Evolutionary conservation across 2,329 filamentous ascomycete species (phyloP).

Genomic region (Microsporum audouinii): DNA sequence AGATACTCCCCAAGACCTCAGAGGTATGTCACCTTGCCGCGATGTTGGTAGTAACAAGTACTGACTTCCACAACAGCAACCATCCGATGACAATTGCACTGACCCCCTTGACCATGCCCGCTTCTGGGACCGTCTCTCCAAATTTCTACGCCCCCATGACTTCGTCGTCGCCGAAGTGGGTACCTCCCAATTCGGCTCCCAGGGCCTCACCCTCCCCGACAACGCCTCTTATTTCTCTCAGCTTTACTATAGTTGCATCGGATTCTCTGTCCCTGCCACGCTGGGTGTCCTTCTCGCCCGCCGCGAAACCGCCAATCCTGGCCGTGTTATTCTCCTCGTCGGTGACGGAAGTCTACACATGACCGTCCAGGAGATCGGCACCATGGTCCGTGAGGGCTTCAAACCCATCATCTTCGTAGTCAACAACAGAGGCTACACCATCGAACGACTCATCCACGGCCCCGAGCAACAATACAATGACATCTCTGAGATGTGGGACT

Average conservation of each 20-base stretch:
- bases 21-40: background rate
- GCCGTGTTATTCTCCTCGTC: conserved; percentile 18
- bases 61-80: background rate
- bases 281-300: conserved; percentile 17
- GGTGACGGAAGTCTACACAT: conserved; percentile 22
- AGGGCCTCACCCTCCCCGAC: conserved; percentile 16
- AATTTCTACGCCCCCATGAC: conserved; percentile 14
- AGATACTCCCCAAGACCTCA: conserved; percentile 1
- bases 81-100: conserved; percentile 7
- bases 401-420: conserved; percentile 19
- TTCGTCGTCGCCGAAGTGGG: conserved; percentile 19
- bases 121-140: conserved; percentile 12
- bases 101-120: conserved; percentile 11
- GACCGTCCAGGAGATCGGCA: conserved; percentile 21
- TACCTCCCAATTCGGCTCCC: conserved; percentile 18
- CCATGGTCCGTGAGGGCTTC: conserved; percentile 18
- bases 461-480: conserved; percentile 19
- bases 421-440: conserved; percentile 21
- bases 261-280: conserved; percentile 18
- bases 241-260: conserved; percentile 19
- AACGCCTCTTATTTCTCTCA: conserved; percentile 18
- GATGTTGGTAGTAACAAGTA: background rate
- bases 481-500: conserved; percentile 18
- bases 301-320: conserved; percentile 15
- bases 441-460: conserved; percentile 22